phyloP scores from a whole-genome alignment of 164 flowering plant genomes.

The Stephania cephalantha region DNA sequence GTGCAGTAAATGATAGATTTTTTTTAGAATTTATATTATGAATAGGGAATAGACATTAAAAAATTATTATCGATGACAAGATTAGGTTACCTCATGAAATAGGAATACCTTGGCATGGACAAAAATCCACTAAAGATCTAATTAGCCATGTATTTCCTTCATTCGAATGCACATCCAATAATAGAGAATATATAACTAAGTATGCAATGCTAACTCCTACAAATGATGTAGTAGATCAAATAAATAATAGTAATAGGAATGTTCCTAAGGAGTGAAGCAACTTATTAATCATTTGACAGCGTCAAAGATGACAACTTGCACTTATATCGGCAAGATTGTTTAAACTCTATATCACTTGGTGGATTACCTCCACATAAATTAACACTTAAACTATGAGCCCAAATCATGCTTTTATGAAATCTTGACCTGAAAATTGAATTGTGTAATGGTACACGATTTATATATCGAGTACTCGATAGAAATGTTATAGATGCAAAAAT shows the following conservation, averaged over 20 bases:
- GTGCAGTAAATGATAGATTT: too few relatives aligned
- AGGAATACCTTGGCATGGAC: neutral
- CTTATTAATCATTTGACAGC: slow-evolving; percentile 4
- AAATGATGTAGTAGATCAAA: neutral
- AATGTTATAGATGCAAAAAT: neutral
- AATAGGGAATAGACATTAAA: neutral
- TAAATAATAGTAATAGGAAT: neutral
- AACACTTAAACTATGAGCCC: neutral
- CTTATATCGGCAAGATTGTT: neutral
- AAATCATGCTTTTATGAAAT: slow-evolving; percentile 1
- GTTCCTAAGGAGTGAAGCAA: neutral
- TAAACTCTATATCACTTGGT: neutral
- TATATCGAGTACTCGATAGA: neutral
- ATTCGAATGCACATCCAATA: neutral
- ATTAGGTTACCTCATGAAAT: neutral
- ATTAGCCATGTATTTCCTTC: neutral
- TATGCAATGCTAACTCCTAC: neutral
- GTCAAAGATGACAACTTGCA: neutral
- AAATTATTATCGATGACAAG: neutral
- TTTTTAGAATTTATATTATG: too few relatives aligned
- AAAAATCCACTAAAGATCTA: neutral
- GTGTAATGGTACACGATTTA: neutral
- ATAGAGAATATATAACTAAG: neutral
- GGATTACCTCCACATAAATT: slow-evolving; percentile 8
- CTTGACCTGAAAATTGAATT: neutral